Percentiles rank a stretch among this genome's conserved stretches.
phyloP scores from a whole-genome alignment of 768 basidiomycete species.

The Boletus rex-veris region DNA sequence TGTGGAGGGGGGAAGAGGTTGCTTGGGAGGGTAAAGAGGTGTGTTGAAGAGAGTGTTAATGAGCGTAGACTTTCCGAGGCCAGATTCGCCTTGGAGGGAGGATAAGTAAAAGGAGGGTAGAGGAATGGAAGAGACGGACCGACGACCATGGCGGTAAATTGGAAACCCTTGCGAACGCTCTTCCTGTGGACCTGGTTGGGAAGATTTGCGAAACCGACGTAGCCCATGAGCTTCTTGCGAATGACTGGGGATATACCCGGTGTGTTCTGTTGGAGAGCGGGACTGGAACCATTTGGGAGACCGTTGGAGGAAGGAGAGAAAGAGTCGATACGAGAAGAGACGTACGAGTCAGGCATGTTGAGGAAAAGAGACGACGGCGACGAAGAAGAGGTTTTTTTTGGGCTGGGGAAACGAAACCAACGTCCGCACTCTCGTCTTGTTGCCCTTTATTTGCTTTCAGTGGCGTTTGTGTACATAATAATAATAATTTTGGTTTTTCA shows the following conservation, averaged over 20 bases:
- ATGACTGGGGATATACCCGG: slow-evolving; percentile 39
- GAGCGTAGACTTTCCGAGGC: slow-evolving; percentile 97
- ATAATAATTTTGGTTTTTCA: not conserved
- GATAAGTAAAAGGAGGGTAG: slow-evolving; percentile 7
- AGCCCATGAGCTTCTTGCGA: slow-evolving; percentile 93
- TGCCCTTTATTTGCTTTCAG: slow-evolving; percentile 35
- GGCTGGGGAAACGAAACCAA: slow-evolving; percentile 40
- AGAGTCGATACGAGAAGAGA: slow-evolving; percentile 62
- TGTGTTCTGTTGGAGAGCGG: slow-evolving; percentile 47
- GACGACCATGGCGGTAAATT: slow-evolving; percentile 99
- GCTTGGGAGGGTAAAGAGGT: slow-evolving; percentile 86
- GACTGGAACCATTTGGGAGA: slow-evolving; percentile 58
- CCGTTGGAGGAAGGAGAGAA: slow-evolving; percentile 52
- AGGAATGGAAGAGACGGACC: slow-evolving; percentile 54
- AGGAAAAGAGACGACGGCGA: slow-evolving; percentile 23
- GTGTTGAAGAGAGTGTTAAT: slow-evolving; percentile 99
- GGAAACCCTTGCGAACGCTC: slow-evolving; percentile 97
- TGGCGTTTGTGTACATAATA: slow-evolving; percentile 22
- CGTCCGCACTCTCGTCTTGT: slow-evolving; percentile 1
- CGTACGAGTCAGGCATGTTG: slow-evolving; percentile 71
- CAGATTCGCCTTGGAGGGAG: slow-evolving; percentile 79
- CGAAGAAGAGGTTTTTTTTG: slow-evolving; percentile 35
- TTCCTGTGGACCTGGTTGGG: slow-evolving; percentile 99
- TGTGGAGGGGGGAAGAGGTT: slow-evolving; percentile 75
- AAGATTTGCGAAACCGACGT: slow-evolving; percentile 95